Base-by-base conservation (phyloP, 305 asterid genomes). In the Fraxinus velutina region DNA sequence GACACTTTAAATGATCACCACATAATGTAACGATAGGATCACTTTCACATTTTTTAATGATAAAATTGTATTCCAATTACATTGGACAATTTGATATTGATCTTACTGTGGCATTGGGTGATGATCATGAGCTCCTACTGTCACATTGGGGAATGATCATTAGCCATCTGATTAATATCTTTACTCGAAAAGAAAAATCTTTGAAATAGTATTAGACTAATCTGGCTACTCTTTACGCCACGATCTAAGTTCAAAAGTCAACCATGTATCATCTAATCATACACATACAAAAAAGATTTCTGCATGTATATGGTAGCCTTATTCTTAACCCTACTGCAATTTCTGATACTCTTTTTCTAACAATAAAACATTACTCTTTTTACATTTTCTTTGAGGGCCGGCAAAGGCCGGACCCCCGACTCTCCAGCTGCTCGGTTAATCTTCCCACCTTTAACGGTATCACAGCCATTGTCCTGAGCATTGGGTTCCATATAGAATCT, bases 351-450 rank as follows among this genome's bases (percentile, higher is more conserved):
- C 75, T 39, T 4, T 39, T 39, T 17, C 89, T 90, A 91, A 85
- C 99, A 96, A 64, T 96, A 96, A 84, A 96, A 96, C 99, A 96
- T 96, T 6, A 96, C 99, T 80, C 99, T 90, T 76, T 96, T 96
- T 86, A 96, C 99, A 84, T 96, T 96, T 44, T 96, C 99, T 79
- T 96, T 96, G 15, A 96, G 90, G 29, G 99, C 98, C 6, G 99
- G 99, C 39, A 96, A 83, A n/a, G 95, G 97, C 2, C 98, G 89
- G 6, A 96, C 95, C 1, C 97, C 97, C 0, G 88, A 47, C 84
- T 90, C 97, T 73, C 94, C 92, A 0, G 84, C 87, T 7, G 83
- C 85, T 78, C 89, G 84, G 5, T 81, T 80, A n/a, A 81, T 80
- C 88, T 87, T 91, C 55, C 88, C 84, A 37, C 80, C 82, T 80